phyloP scores from a whole-genome alignment of 2,329 filamentous ascomycete species.

The Ciborinia camelliae region DNA sequence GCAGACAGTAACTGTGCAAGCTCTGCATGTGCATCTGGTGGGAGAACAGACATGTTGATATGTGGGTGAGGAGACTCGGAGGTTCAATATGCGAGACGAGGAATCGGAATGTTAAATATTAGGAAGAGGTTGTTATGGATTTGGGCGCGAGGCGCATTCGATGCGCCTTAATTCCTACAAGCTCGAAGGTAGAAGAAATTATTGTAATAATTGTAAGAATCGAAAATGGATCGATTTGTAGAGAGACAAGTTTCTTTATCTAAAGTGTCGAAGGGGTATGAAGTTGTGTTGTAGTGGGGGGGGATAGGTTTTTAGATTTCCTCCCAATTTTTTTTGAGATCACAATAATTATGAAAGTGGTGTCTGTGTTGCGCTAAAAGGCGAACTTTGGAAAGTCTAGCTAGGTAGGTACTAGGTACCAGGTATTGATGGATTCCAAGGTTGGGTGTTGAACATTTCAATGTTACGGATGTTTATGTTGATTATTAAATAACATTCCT shows the following conservation, averaged over 20 bases:
- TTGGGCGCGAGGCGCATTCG: constrained; percentile 15
- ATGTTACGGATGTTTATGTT: too few relatives aligned
- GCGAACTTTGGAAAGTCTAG: too few relatives aligned
- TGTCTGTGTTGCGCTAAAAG: neutral
- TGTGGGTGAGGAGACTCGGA: constrained; percentile 4
- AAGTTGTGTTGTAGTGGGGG: constrained; percentile 10
- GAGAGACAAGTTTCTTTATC: constrained; percentile 5
- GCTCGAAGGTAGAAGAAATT: neutral
- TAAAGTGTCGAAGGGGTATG: neutral
- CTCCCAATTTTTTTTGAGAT: neutral
- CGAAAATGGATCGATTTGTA: neutral
- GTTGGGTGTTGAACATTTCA: too few relatives aligned
- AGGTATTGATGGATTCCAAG: too few relatives aligned
- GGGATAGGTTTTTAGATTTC: neutral
- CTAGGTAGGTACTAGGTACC: too few relatives aligned
- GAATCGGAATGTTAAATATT: constrained; percentile 8
- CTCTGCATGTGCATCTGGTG: constrained; percentile 78
- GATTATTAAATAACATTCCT: too few relatives aligned
- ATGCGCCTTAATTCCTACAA: constrained; percentile 12
- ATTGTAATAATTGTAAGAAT: neutral
- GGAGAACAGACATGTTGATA: constrained; percentile 73
- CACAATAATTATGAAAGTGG: neutral
- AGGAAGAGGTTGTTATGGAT: neutral
- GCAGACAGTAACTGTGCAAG: constrained; percentile 83
- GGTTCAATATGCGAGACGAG: neutral